Percentiles rank a stretch among this genome's conserved stretches.
Evolutionary conservation across 257 asterid genomes (phyloP).

Genomic region (Solanum raphanifolium): DNA sequence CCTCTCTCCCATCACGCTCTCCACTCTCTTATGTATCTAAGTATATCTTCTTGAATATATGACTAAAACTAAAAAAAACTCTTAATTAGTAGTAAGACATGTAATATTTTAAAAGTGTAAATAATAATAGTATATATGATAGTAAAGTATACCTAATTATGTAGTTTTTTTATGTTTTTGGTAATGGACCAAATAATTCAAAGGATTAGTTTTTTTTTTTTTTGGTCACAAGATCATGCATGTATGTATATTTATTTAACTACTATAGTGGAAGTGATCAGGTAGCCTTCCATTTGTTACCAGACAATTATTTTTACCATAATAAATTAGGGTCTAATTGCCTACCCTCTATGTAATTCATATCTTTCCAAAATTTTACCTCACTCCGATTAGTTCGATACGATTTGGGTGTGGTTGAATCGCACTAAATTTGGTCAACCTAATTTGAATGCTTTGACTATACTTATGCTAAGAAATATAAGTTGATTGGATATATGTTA

Average conservation of each 20-base stretch:
- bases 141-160: too few species aligned
- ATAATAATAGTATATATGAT: too few species aligned
- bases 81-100: too few species aligned
- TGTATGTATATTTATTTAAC: not conserved
- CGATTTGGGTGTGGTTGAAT: not conserved
- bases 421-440: not conserved
- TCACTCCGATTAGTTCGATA: not conserved
- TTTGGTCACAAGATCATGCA: not conserved
- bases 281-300: not conserved
- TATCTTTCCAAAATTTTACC: not conserved
- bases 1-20: too few species aligned
- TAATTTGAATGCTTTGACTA: not conserved
- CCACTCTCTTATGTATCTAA: too few species aligned
- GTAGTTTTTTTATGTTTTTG: too few species aligned
- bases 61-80: too few species aligned
- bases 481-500: not conserved
- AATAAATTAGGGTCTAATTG: not conserved
- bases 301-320: not conserved
- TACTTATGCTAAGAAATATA: not conserved
- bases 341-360: not conserved
- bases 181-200: not conserved
- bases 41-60: too few species aligned
- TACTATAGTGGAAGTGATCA: not conserved
- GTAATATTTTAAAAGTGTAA: too few species aligned
- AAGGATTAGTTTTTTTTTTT: not conserved